phyloP scores from a whole-genome alignment of 805 yeast species.

The Lipomyces starkeyi region DNA sequence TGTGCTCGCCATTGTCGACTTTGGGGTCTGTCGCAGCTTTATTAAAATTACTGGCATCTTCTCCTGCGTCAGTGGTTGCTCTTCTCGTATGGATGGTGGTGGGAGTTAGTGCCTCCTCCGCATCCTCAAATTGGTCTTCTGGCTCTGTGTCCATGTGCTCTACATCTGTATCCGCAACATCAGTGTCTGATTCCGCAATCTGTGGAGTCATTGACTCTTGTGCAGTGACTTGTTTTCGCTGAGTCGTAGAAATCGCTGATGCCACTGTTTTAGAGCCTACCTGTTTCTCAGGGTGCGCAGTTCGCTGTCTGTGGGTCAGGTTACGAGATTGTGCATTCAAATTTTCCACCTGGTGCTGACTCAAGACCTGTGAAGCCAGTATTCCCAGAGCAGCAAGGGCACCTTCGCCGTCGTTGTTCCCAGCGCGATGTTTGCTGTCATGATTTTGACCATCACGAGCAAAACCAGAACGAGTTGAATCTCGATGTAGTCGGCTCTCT shows the following conservation, averaged over 20 bases:
- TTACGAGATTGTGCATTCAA: background rate
- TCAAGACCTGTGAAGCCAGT: slow-evolving; percentile 55
- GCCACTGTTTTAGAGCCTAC: background rate
- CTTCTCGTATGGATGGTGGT: background rate
- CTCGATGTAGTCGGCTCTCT: slow-evolving; percentile 18
- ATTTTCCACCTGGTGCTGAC: slow-evolving; percentile 28
- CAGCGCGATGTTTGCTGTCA: background rate
- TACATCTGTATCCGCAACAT: slow-evolving; percentile 1
- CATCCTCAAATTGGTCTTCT: background rate
- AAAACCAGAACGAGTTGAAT: background rate
- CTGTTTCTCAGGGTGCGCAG: background rate
- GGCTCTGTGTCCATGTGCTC: slow-evolving; percentile 5
- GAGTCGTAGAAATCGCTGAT: slow-evolving; percentile 11
- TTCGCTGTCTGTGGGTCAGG: background rate
- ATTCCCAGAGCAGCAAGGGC: slow-evolving; percentile 60
- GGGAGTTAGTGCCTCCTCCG: background rate
- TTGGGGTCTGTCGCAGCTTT: background rate
- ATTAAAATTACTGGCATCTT: background rate
- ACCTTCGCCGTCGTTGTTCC: slow-evolving; percentile 30
- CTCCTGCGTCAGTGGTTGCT: background rate
- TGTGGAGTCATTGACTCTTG: background rate
- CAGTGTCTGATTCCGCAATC: background rate
- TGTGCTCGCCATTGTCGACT: background rate
- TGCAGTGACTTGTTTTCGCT: slow-evolving; percentile 11
- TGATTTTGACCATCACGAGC: slow-evolving; percentile 23